Evolutionary conservation across 1,139 yeast species (phyloP).

Genomic region (Pichia sp.): DNA sequence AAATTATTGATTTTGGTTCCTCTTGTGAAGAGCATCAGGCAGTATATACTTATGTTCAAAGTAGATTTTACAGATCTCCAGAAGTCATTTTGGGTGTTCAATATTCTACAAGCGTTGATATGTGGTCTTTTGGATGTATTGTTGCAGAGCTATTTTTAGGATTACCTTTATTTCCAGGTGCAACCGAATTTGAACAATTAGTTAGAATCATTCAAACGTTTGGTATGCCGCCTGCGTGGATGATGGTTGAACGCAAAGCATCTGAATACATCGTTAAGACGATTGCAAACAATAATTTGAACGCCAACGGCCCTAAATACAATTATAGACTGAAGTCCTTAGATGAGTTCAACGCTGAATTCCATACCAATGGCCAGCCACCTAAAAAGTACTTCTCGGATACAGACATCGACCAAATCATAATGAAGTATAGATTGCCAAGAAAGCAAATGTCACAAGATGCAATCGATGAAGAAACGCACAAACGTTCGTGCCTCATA

Average conservation of each 20-base stretch:
- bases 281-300: slow-evolving; percentile 10
- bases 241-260: slow-evolving; percentile 90
- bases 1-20: slow-evolving; percentile 93
- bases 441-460: slow-evolving; percentile 54
- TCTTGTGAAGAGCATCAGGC: slow-evolving; percentile 92
- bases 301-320: slow-evolving; percentile 10
- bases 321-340: slow-evolving; percentile 43
- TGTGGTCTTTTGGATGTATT: slow-evolving; percentile 98
- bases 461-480: slow-evolving; percentile 61
- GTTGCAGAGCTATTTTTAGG: slow-evolving; percentile 92
- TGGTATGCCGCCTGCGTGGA: slow-evolving; percentile 89
- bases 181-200: slow-evolving; percentile 87
- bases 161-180: slow-evolving; percentile 90
- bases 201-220: slow-evolving; percentile 75
- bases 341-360: slow-evolving; percentile 53
- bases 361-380: slow-evolving; percentile 57
- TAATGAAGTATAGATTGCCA: slow-evolving; percentile 67
- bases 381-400: slow-evolving; percentile 82
- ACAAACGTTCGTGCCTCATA: slow-evolving; percentile 59
- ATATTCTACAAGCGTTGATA: slow-evolving; percentile 85
- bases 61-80: slow-evolving; percentile 92
- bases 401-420: slow-evolving; percentile 61
- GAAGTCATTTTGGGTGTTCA: slow-evolving; percentile 91
- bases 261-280: slow-evolving; percentile 54
- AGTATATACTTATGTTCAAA: slow-evolving; percentile 88